phyloP scores from a whole-genome alignment of 768 basidiomycete genomes.

The Tylopilus subfusipes region DNA sequence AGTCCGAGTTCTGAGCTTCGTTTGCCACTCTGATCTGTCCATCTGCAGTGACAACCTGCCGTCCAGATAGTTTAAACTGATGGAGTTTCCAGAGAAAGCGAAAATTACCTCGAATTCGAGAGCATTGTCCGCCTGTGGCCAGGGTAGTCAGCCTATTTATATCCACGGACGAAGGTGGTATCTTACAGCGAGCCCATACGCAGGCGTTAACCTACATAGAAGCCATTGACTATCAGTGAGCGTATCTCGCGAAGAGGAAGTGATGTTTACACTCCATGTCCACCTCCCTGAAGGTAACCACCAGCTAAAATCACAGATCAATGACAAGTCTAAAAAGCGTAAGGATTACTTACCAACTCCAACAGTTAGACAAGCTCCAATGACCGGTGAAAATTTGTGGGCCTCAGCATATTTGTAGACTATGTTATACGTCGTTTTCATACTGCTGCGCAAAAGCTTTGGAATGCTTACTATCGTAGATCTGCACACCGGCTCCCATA shows the following conservation, averaged over 20 bases:
- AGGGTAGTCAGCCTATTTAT: not conserved
- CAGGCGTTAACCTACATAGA: constrained; percentile 30
- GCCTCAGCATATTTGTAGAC: constrained; percentile 16
- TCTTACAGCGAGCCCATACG: constrained; percentile 40
- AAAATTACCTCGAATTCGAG: constrained; percentile 38
- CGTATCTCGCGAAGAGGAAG: not conserved
- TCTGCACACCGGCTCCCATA: constrained; percentile 19
- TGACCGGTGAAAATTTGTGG: constrained; percentile 13
- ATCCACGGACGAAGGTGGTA: not conserved
- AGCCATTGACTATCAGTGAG: not conserved
- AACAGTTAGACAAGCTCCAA: constrained; percentile 22
- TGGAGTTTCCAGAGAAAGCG: not conserved
- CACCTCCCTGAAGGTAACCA: constrained; percentile 50
- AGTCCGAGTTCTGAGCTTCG: constrained; percentile 38
- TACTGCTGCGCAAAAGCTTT: not conserved
- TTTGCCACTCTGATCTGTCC: constrained; percentile 41
- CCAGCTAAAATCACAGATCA: constrained; percentile 30
- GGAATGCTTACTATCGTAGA: constrained; percentile 4
- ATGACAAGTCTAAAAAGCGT: not conserved
- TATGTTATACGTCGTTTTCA: not conserved
- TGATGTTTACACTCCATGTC: constrained; percentile 34
- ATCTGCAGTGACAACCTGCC: constrained; percentile 38
- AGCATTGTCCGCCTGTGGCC: constrained; percentile 42
- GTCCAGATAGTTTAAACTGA: not conserved
- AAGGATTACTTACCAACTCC: constrained; percentile 10